Evolutionary conservation across 2,329 filamentous ascomycete genomes (phyloP).

Genomic region (Nothophaeocryptopus gaeumannii): DNA sequence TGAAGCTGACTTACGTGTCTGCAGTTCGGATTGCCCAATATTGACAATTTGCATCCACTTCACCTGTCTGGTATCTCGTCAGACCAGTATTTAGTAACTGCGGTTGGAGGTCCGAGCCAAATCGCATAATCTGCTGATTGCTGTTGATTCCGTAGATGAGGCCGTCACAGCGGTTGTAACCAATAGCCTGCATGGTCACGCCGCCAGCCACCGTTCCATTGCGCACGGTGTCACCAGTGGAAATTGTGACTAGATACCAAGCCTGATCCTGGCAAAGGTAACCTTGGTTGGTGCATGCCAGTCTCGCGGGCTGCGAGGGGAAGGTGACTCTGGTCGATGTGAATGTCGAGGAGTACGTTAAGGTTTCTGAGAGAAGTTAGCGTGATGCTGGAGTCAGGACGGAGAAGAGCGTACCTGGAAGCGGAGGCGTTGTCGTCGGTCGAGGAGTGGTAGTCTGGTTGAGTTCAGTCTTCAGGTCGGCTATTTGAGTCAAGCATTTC

Average conservation of each 20-base stretch:
- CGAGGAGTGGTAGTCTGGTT: no score
- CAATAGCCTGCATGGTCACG: slow-evolving; percentile 7
- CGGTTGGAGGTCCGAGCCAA: slow-evolving; percentile 1
- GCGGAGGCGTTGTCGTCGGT: no score
- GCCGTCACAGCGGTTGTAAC: slow-evolving; percentile 7
- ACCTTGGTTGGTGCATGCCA: slow-evolving; percentile 3
- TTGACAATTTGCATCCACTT: slow-evolving; percentile 8
- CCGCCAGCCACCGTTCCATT: slow-evolving; percentile 4
- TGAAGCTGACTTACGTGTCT: not conserved
- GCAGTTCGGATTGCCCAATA: slow-evolving; percentile 3
- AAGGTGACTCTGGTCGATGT: not conserved
- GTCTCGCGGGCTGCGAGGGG: not conserved
- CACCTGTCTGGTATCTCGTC: slow-evolving; percentile 1
- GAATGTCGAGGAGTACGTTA: no score
- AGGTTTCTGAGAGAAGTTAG: no score
- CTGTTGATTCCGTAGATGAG: slow-evolving; percentile 4
- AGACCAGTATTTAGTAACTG: not conserved
- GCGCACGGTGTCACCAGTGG: not conserved
- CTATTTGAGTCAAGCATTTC: no score
- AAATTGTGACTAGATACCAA: not conserved
- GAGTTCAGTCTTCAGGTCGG: no score
- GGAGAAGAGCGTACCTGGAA: no score
- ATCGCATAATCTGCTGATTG: not conserved
- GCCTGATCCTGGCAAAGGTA: slow-evolving; percentile 6
- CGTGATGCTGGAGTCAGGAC: no score